Conservation (phyloP, 2,329 filamentous ascomycete species). For the Aspergillus clavatus region DNA sequence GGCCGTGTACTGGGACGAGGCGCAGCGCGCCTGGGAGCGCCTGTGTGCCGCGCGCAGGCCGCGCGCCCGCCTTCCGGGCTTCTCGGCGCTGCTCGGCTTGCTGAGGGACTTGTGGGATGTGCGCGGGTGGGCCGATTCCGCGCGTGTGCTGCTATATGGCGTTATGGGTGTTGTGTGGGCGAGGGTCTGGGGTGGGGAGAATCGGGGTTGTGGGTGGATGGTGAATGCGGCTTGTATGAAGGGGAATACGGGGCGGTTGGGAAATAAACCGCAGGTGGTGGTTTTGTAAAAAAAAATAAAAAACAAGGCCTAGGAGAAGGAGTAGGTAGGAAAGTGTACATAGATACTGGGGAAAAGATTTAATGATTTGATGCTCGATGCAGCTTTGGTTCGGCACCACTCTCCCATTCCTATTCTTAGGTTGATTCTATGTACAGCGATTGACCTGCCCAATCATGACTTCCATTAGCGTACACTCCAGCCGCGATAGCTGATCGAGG, state of each 20-base stretch:
- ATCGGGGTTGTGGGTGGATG: constrained; percentile 45
- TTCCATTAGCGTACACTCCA: not conserved
- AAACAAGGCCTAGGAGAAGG: no score
- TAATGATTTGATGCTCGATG: no score
- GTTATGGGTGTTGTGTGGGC: constrained; percentile 56
- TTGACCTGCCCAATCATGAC: not conserved
- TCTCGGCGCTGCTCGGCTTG: constrained; percentile 24
- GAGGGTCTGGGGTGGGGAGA: constrained; percentile 53
- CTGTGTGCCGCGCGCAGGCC: constrained; percentile 44
- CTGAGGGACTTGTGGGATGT: constrained; percentile 35
- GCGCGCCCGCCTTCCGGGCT: constrained; percentile 20
- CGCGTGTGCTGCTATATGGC: constrained; percentile 50
- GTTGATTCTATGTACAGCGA: no score
- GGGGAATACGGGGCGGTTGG: constrained; percentile 31
- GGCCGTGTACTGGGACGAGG: constrained; percentile 67
- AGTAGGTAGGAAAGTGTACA: no score
- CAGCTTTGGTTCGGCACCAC: no score
- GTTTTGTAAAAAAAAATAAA: no score
- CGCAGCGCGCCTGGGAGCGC: constrained; percentile 67
- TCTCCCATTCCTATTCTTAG: no score
- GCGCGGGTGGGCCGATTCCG: constrained; percentile 45
- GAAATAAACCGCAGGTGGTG: constrained; percentile 38
- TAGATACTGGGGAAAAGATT: no score
- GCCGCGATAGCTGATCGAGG: not conserved
- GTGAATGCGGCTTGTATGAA: constrained; percentile 56